A percentile compares a stretch with the other conserved stretches of the same genome.
Evolutionary conservation across 2,329 filamentous ascomycete genomes (phyloP).

Genomic region (Cladophialophora yegresii): DNA sequence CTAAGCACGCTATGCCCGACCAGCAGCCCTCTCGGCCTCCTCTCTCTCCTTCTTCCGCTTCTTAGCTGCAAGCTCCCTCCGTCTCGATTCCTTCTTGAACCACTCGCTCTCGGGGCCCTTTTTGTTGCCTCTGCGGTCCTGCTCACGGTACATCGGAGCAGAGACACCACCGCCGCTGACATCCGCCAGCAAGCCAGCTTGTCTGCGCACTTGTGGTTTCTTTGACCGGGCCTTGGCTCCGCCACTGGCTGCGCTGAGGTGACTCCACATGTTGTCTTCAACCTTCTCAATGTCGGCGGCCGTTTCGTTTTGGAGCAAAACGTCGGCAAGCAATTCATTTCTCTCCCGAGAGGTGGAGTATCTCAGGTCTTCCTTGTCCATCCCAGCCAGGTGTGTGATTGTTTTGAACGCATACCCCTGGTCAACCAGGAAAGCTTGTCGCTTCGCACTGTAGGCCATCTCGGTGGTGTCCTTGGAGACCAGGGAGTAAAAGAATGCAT

Average conservation of each 20-base stretch:
- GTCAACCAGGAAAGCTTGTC: constrained; percentile 94
- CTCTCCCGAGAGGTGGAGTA: constrained; percentile 79
- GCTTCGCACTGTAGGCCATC: constrained; percentile 96
- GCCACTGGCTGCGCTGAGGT: constrained; percentile 48
- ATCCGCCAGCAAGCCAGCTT: constrained; percentile 80
- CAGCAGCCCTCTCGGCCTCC: constrained; percentile 27
- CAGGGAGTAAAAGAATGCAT: constrained; percentile 97
- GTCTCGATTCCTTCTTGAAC: constrained; percentile 67
- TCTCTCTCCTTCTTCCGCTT: constrained; percentile 43
- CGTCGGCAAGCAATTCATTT: constrained; percentile 82
- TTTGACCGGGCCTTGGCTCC: constrained; percentile 21
- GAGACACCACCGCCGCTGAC: constrained; percentile 91
- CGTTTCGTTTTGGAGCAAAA: constrained; percentile 82
- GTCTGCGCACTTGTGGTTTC: constrained; percentile 61
- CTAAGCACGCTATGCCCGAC: constrained; percentile 14
- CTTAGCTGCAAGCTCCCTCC: constrained; percentile 60
- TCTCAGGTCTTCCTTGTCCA: constrained; percentile 77
- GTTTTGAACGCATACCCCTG: constrained; percentile 99
- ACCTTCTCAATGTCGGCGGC: constrained; percentile 71
- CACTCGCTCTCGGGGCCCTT: constrained; percentile 62
- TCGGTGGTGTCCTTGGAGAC: constrained; percentile 97
- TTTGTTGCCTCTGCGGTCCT: constrained; percentile 71
- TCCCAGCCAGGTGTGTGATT: constrained; percentile 90
- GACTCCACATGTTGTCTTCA: constrained; percentile 65
- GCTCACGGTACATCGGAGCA: constrained; percentile 76